Evolutionary conservation across 1,139 yeast species (phyloP), one percentile per base, ranked within the genome.

Genomic region (Yamadazyma dushanensis): DNA sequence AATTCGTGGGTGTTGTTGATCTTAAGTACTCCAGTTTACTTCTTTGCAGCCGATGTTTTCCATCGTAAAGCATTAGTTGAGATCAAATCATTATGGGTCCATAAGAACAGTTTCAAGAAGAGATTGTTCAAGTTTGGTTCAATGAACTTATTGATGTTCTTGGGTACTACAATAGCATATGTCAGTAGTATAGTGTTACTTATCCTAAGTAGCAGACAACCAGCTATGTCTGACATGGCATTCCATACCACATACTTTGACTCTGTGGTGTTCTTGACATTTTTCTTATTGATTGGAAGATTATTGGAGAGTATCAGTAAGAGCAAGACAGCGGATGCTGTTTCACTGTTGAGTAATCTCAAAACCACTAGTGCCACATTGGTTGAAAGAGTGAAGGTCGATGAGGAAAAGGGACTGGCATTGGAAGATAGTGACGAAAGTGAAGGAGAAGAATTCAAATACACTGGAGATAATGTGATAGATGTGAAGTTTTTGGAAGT

Each of bases 141-240:
- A 2, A 84, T 84, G 94, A 83, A 76, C 53, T 56, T 83, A 47
- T 67, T 83, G 45, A 80, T 84, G 81, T 70, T 78, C 36, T 59
- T 83, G 34, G 94, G 94, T 11, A 84, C 92, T 0, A 63, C 84
- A 0, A 78, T 84, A 19, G 77, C 92, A 0, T 84, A 83, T 53
- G 70, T 82, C 56, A 76, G 88, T 2, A 80, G 88, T 51, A 70
- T 84, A 34, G 80, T 73, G 0, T 58, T 82, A 33, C 58, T 84
- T 18, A 66, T 61, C 2, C 50, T 82, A 16, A 69, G 81, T 26
- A 73, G 86, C 0, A 54, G 51, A 20, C 62, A 69, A 17, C 39
- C 54, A 5, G 51, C 56, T 2, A 43, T 37, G 38, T 41, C 53
- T 8, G 45, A 46, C n/a, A 51, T 44, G 47, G 86, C 81, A 0